phyloP scores from a whole-genome alignment of 495 filamentous ascomycete species.

The Talaromyces nanjingensis region DNA sequence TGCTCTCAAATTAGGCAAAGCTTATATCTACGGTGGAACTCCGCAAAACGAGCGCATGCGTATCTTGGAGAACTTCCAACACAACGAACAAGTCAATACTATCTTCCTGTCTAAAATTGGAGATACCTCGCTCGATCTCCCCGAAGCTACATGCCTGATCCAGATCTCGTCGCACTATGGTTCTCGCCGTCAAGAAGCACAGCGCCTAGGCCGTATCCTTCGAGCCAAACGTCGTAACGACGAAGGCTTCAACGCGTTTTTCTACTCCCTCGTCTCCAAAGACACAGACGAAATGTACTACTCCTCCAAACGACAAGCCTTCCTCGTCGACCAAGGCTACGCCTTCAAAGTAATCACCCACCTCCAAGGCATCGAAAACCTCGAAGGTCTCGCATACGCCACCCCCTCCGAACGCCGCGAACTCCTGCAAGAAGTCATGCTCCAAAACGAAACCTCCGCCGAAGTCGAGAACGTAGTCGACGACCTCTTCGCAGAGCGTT shows the following conservation, averaged over 20 bases:
- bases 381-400: conserved; percentile 71
- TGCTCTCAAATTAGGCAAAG: conserved; percentile 76
- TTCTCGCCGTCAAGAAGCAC: conserved; percentile 93
- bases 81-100: conserved; percentile 87
- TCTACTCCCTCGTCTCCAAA: conserved; percentile 95
- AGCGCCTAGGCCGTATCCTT: conserved; percentile 89
- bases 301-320: conserved; percentile 93
- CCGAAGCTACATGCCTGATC: conserved; percentile 95
- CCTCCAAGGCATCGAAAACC: conserved; percentile 80
- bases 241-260: conserved; percentile 99
- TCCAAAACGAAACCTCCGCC: conserved; percentile 75
- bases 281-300: conserved; percentile 99
- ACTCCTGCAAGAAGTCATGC: conserved; percentile 83
- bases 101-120: conserved; percentile 98
- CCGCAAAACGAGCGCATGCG: conserved; percentile 77
- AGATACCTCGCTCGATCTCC: conserved; percentile 93
- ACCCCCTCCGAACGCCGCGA: conserved; percentile 79
- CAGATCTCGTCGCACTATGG: conserved; percentile 98
- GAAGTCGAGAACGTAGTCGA: conserved; percentile 75
- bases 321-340: conserved; percentile 97
- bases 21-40: conserved; percentile 91
- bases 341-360: conserved; percentile 99
- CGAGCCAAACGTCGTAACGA: conserved; percentile 94
- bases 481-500: conserved; percentile 68
- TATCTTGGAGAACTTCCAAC: conserved; percentile 94